These are phyloP conservation scores for Thalia dealbata DNA, from an alignment of 176 grass and related monocot species.

Conservation along the genomic window DNA sequence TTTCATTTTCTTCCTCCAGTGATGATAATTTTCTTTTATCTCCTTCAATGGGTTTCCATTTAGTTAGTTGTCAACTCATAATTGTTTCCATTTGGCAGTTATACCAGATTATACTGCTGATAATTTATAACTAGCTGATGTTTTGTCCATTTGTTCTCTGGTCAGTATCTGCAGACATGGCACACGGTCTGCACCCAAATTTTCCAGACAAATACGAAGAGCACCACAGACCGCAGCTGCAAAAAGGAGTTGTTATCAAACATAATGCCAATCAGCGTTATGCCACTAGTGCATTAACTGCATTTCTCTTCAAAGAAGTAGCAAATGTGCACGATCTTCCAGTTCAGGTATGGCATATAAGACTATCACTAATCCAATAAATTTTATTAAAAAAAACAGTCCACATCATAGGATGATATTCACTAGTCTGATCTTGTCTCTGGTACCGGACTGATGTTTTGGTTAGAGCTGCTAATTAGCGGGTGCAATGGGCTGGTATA, in stretches of 20 bases:
- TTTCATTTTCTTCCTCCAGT: background rate
- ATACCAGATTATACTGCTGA: background rate
- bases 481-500: no score
- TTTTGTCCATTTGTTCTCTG: constrained; percentile 8
- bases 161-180: constrained; percentile 89
- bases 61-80: background rate
- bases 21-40: constrained; percentile 3
- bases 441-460: no score
- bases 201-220: constrained; percentile 90
- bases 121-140: background rate
- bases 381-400: background rate
- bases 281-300: constrained; percentile 85
- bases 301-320: constrained; percentile 96
- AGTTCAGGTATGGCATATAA: constrained; percentile 43
- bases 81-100: no score
- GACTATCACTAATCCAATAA: background rate
- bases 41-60: background rate
- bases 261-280: constrained; percentile 96
- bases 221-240: constrained; percentile 63
- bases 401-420: no score
- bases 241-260: constrained; percentile 89
- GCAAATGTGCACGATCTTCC: constrained; percentile 63
- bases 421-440: no score
- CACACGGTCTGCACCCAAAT: constrained; percentile 88
- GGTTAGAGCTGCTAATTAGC: no score